phyloP scores from a whole-genome alignment of 2,329 filamentous ascomycete species.

The Fusarium multiceps region DNA sequence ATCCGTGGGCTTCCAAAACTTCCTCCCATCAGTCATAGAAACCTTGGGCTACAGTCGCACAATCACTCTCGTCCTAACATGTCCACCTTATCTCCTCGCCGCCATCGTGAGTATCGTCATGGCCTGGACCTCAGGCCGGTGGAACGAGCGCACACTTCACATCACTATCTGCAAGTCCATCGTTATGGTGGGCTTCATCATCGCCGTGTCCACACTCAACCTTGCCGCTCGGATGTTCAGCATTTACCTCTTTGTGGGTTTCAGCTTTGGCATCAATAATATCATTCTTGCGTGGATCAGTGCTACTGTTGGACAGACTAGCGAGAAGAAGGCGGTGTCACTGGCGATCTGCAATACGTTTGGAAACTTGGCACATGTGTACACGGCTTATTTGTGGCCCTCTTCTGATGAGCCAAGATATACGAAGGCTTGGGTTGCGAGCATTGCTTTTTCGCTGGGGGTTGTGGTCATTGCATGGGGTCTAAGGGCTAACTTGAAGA shows the following conservation, averaged over 20 bases:
- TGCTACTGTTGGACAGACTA: constrained; percentile 55
- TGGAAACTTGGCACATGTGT: constrained; percentile 28
- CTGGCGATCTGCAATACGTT: constrained; percentile 34
- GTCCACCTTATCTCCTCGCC: constrained; percentile 61
- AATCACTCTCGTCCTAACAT: constrained; percentile 61
- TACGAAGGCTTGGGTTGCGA: constrained; percentile 13
- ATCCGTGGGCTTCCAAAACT: constrained; percentile 47
- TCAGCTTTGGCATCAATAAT: constrained; percentile 55
- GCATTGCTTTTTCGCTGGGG: constrained; percentile 31
- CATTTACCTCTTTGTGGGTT: constrained; percentile 54
- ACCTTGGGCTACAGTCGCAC: constrained; percentile 59
- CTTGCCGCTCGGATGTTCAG: constrained; percentile 38
- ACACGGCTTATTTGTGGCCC: constrained; percentile 33
- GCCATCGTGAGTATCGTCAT: constrained; percentile 38
- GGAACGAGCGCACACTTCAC: constrained; percentile 51
- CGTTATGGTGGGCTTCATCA: constrained; percentile 48
- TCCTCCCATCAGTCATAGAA: constrained; percentile 53
- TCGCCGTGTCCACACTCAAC: constrained; percentile 42
- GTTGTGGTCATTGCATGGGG: background rate
- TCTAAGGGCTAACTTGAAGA: background rate
- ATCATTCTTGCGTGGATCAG: constrained; percentile 57
- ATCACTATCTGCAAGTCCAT: constrained; percentile 49
- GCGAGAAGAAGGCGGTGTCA: constrained; percentile 56
- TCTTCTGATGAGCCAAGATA: constrained; percentile 14
- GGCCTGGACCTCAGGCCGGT: constrained; percentile 53